Evolutionary conservation across 2,329 filamentous ascomycete genomes (phyloP), one percentile per base, ranked within the genome.

Genomic region (Aspergillus persii): DNA sequence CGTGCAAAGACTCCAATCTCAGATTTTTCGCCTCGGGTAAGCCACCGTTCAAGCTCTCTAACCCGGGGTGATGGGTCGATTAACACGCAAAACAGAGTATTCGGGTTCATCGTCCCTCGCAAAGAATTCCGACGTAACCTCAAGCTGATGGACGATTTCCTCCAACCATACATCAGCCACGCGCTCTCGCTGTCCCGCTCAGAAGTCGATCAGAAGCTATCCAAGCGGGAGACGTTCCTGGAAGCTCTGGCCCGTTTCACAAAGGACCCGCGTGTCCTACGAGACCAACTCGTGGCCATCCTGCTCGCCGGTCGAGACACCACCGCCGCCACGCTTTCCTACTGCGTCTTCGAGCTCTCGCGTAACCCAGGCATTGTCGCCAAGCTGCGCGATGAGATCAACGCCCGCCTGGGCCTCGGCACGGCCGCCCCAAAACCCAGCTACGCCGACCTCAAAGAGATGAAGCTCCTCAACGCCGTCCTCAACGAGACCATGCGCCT

Each of bases 191-290:
- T 96, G 36, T 85, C 84, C 2, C 83, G 85, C 0, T 85, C 86
- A 33, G 90, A 96, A 73, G 84, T 96, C 1, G 86, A 88, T 52
- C 82, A 86, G 61, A 91, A 89, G 76, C 69, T 79, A 5, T 84
- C 84, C 57, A 92, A 90, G 70, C 85, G 85, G 8, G 89, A 95
- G 75, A 96, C 90, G 1, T 96, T 97, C 78, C 83, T 96, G 23
- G 90, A 96, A 75, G 90, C 91, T 31, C 84, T 97, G 2, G 91
- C 92, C 49, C 82, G 83, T 44, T 93, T 91, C 77, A 96, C 92
- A 0, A 86, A 90, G 36, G 78, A 80, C 52, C 72, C 72, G 3
- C 71, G 71, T 12, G 84, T 92, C 3, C 83, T 97, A 12, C 90
- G 92, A 36, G 92, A 96, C 75, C 92, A 97, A 75, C 81, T 96